Evolutionary conservation across 208 protist genomes (phyloP).

Genomic region (Lotmaria passim): DNA sequence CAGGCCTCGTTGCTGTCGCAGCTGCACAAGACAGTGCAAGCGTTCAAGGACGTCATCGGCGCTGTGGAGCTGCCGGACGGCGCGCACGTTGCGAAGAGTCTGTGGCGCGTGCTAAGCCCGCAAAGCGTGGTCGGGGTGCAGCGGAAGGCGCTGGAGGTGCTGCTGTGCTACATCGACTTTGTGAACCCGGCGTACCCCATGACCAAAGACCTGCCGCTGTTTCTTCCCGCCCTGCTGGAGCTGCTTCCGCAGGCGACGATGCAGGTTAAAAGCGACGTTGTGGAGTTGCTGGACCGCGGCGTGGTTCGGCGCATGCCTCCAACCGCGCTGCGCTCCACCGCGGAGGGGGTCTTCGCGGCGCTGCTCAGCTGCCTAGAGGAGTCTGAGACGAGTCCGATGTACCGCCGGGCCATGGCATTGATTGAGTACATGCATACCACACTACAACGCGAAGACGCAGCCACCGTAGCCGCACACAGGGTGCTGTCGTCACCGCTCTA

Average conservation of each 20-base stretch:
- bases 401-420: slow-evolving; percentile 49
- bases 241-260: slow-evolving; percentile 36
- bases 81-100: slow-evolving; percentile 39
- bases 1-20: slow-evolving; percentile 30
- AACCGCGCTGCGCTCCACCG: slow-evolving; percentile 32
- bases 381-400: slow-evolving; percentile 53
- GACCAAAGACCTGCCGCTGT: slow-evolving; percentile 21
- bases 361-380: slow-evolving; percentile 66
- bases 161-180: slow-evolving; percentile 36
- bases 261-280: slow-evolving; percentile 32
- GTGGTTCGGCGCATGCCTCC: slow-evolving; percentile 32
- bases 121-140: slow-evolving; percentile 70
- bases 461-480: not conserved
- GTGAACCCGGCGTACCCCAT: slow-evolving; percentile 35
- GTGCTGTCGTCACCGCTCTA: not conserved
- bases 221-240: slow-evolving; percentile 27
- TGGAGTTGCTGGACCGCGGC: slow-evolving; percentile 21
- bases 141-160: slow-evolving; percentile 68
- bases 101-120: slow-evolving; percentile 51
- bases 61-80: slow-evolving; percentile 43
- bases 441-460: slow-evolving; percentile 16
- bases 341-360: slow-evolving; percentile 45
- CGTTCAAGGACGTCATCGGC: slow-evolving; percentile 30
- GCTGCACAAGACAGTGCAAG: slow-evolving; percentile 22
- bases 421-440: slow-evolving; percentile 35